phyloP scores from a whole-genome alignment of 352 stramenopile species.

The Phytophthora kernoviae region DNA sequence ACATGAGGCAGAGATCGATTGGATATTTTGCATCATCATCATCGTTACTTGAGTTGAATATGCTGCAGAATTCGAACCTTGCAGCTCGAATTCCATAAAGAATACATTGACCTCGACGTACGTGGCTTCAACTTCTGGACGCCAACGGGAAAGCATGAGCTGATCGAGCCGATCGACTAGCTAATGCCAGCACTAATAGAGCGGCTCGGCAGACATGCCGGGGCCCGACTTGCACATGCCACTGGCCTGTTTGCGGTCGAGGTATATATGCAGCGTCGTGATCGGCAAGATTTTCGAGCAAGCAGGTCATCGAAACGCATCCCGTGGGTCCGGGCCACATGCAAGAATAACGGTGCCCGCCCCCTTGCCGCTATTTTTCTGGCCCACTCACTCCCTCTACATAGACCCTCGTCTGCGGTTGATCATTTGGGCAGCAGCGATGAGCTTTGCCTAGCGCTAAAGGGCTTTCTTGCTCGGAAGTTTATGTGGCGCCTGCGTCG shows the following conservation, averaged over 20 bases:
- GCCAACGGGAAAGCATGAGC: not conserved
- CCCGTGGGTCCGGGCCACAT: too few species aligned
- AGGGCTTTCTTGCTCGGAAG: not conserved
- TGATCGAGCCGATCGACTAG: constrained; percentile 1
- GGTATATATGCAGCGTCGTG: not conserved
- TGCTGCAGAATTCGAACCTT: not conserved
- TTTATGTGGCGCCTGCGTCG: not conserved
- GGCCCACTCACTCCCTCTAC: not conserved
- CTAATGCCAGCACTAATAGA: not conserved
- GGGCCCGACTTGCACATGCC: not conserved
- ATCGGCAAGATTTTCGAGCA: not conserved
- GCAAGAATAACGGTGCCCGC: not conserved
- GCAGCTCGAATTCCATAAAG: not conserved
- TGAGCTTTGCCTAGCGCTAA: not conserved
- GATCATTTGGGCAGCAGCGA: too few species aligned
- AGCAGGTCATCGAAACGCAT: not conserved
- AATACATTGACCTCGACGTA: not conserved
- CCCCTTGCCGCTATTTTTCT: not conserved
- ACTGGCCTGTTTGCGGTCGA: not conserved
- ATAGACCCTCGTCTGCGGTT: not conserved
- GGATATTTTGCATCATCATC: not conserved
- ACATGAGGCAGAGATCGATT: not conserved
- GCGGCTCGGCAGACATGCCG: too few species aligned
- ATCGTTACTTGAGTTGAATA: not conserved
- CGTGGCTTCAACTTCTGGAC: not conserved